phyloP scores from a whole-genome alignment of 2,329 filamentous ascomycete species.

The Davidsoniella neocaledoniae region DNA sequence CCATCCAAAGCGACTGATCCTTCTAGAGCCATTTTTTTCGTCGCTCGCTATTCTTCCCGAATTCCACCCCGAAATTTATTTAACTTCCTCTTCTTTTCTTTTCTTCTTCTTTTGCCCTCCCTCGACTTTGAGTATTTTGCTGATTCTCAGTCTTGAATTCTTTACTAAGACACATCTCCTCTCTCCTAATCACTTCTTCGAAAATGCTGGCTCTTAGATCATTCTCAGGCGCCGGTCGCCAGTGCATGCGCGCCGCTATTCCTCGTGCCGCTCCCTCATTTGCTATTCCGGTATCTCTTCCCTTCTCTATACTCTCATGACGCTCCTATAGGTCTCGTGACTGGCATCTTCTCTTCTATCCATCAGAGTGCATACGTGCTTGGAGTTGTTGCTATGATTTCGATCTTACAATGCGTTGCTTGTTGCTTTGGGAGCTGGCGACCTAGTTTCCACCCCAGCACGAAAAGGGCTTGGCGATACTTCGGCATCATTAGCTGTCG shows the following conservation, averaged over 20 bases:
- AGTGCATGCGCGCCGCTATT: constrained; percentile 54
- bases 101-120: neutral
- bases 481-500: constrained; percentile 1
- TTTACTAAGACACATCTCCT: constrained; percentile 11
- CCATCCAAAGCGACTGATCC: neutral
- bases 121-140: neutral
- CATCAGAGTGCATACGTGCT: no score
- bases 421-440: neutral
- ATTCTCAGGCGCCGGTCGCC: constrained; percentile 57
- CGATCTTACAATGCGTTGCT: neutral
- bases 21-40: constrained; percentile 2
- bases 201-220: constrained; percentile 73
- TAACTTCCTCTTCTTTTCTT: neutral
- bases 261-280: constrained; percentile 35
- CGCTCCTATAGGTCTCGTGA: neutral
- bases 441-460: neutral
- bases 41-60: neutral
- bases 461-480: constrained; percentile 17
- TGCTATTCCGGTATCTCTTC: constrained; percentile 35
- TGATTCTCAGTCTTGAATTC: neutral
- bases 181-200: constrained; percentile 19
- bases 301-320: constrained; percentile 4
- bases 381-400: no score
- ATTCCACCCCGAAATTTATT: neutral
- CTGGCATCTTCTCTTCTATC: constrained; percentile 4